A percentile compares a stretch with the other conserved stretches of the same genome.
Evolutionary conservation across 139 green algal genomes (phyloP).

Genomic region (Mesotaenium endlicherianum): DNA sequence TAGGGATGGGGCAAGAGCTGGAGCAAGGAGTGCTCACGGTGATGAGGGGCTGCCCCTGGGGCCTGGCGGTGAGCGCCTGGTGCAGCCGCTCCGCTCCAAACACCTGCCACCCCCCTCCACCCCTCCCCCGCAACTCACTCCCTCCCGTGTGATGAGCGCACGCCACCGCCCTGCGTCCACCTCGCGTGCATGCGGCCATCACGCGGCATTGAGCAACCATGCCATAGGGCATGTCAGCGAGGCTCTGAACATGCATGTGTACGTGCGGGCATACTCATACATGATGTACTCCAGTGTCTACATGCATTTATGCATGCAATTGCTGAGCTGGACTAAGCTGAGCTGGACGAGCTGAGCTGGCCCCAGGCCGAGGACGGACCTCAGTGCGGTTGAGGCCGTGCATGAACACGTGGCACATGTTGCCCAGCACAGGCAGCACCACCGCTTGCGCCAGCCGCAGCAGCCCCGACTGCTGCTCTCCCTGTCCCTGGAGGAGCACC

Average conservation of each 20-base stretch:
- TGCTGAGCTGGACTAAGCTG: not conserved
- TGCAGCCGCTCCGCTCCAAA: constrained; percentile 15
- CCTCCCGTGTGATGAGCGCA: no score
- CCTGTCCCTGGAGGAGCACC: not conserved
- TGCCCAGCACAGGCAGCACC: constrained; percentile 12
- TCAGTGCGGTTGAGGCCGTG: constrained; percentile 29
- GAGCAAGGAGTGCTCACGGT: no score
- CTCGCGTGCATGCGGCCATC: not conserved
- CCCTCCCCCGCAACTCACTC: no score
- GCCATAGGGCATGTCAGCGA: not conserved
- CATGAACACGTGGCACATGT: constrained; percentile 27
- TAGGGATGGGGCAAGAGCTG: no score
- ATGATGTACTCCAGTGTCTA: not conserved
- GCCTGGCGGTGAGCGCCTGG: not conserved
- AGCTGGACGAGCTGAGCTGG: not conserved
- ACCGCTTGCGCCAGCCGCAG: constrained; percentile 8
- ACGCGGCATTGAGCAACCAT: not conserved
- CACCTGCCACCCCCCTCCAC: no score
- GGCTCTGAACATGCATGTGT: not conserved
- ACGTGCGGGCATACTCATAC: not conserved
- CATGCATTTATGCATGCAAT: not conserved
- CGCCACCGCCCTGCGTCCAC: no score
- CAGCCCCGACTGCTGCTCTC: not conserved
- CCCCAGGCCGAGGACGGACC: not conserved
- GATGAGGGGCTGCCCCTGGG: constrained; percentile 5